These are phyloP conservation scores for Venturia asperata DNA, from an alignment of 2,329 filamentous ascomycete species.

Conservation along the genomic window DNA sequence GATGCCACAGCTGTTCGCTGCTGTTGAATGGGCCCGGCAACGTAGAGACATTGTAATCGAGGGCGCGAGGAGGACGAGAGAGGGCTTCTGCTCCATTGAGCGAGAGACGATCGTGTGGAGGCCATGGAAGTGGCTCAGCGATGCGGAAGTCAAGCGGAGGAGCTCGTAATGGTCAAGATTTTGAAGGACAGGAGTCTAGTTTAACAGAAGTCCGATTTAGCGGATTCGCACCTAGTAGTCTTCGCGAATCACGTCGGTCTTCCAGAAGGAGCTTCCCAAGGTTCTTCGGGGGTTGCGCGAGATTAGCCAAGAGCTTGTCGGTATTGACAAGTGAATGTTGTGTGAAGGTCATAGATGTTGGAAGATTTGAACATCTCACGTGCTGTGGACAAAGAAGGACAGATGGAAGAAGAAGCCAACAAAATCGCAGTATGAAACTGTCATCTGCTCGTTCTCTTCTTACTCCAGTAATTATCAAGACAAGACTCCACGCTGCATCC, in stretches of 20 bases:
- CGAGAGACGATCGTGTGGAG: conserved; percentile 9
- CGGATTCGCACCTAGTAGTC: background rate
- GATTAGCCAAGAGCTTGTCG: background rate
- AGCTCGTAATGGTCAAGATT: background rate
- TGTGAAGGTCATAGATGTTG: background rate
- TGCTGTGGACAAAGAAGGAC: background rate
- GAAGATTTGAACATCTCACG: background rate
- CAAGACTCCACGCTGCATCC: conserved; percentile 10
- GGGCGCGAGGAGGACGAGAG: conserved; percentile 10
- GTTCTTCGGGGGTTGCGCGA: background rate
- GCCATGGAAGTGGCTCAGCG: conserved; percentile 2
- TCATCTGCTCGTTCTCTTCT: background rate
- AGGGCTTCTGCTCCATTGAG: conserved; percentile 16
- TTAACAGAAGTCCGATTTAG: background rate
- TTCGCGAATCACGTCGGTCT: background rate
- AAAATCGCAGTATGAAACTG: background rate
- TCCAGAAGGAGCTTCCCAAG: background rate
- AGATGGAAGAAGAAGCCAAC: background rate
- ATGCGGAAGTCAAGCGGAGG: conserved; percentile 16
- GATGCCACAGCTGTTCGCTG: conserved; percentile 35
- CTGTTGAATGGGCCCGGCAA: conserved; percentile 28
- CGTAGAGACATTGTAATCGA: conserved; percentile 12
- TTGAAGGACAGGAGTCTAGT: background rate
- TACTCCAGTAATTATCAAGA: background rate
- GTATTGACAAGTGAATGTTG: background rate